A percentile compares a stretch with the other conserved stretches of the same genome.
Evolutionary conservation across 2,329 filamentous ascomycete species (phyloP).

Genomic region (Onygena corvina): DNA sequence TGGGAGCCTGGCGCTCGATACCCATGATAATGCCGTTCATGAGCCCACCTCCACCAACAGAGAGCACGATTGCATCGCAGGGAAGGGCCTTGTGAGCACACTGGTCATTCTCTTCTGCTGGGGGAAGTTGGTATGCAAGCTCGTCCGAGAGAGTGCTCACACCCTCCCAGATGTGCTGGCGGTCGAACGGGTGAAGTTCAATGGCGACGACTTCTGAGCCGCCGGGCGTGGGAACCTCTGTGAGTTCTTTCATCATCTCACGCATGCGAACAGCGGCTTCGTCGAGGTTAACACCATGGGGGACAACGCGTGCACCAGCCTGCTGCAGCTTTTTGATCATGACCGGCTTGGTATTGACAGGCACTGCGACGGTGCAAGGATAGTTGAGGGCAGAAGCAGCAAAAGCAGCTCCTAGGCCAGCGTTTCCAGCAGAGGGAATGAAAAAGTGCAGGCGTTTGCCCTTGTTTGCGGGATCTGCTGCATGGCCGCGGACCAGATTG

Average conservation of each 20-base stretch:
- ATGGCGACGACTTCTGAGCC: constrained; percentile 28
- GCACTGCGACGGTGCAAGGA: constrained; percentile 64
- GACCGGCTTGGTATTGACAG: constrained; percentile 49
- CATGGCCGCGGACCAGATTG: constrained; percentile 50
- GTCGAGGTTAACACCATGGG: constrained; percentile 54
- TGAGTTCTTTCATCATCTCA: constrained; percentile 27
- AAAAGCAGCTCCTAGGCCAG: constrained; percentile 67
- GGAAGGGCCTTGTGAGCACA: constrained; percentile 25
- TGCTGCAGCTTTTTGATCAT: constrained; percentile 61
- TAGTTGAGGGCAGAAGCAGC: constrained; percentile 53
- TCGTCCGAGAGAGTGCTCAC: constrained; percentile 37
- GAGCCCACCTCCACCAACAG: constrained; percentile 68
- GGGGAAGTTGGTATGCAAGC: constrained; percentile 31
- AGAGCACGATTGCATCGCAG: constrained; percentile 62
- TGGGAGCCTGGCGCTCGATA: constrained; percentile 41
- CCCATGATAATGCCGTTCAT: constrained; percentile 65
- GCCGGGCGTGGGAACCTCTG: constrained; percentile 1
- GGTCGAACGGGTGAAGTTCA: constrained; percentile 36
- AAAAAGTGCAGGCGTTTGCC: constrained; percentile 56
- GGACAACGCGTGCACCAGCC: constrained; percentile 57
- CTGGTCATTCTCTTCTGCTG: constrained; percentile 22
- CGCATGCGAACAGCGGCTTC: constrained; percentile 51
- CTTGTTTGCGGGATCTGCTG: constrained; percentile 31
- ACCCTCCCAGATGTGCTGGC: constrained; percentile 36
- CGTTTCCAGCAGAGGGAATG: constrained; percentile 70